Base-by-base conservation (phyloP, 2,329 filamentous ascomycete genomes). In the Sporothrix brunneoviolacea region DNA sequence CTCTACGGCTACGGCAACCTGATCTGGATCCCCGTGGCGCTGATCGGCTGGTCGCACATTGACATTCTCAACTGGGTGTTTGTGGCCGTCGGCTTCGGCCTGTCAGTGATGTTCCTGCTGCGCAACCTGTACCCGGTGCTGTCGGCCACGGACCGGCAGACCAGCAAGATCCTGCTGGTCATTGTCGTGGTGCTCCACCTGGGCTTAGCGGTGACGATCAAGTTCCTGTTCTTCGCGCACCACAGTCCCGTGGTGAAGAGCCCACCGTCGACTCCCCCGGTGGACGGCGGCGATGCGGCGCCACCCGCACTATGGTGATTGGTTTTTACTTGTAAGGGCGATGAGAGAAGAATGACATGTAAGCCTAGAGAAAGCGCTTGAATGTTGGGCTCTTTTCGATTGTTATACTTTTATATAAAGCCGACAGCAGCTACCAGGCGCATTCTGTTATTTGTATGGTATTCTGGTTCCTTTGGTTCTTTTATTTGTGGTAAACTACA, bases 1-100 rank as follows among this genome's bases (percentile, higher is more conserved):
- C 74, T 98, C 32, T 98, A 97, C 68, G 93, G 93, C 49, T 98
- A 98, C 73, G 82, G 86, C 51, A 98, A 98, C 71, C 74, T 98
- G 62, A 88, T 98, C 63, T 98, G 93, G 93, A 91, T 98, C 60
- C 88, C 86, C 3, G 91, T 98, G 38, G 91, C 93, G 42, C 71
- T 95, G 55, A 88, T 96, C 59, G 90, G 86, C 65, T 96, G 91
- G 87, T 91, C 86, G 57, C 86, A 86, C 48, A 73, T 96, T 60
- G 83, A 82, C 49, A 82, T 89, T 50, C 79, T 98, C 58, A 98
- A 98, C 73, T 97, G 88, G 79, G 80, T 89, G 16, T 95, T 98
- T 66, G 91, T 96, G 15, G 90, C 80, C 27, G 76, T 96, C 56
- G 90, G 90, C 30, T 91, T 91, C 65, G 88, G 79, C 37, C 70